Evolutionary conservation across 768 basidiomycete genomes (phyloP).

Genomic region (Thelephora aurantiotincta): DNA sequence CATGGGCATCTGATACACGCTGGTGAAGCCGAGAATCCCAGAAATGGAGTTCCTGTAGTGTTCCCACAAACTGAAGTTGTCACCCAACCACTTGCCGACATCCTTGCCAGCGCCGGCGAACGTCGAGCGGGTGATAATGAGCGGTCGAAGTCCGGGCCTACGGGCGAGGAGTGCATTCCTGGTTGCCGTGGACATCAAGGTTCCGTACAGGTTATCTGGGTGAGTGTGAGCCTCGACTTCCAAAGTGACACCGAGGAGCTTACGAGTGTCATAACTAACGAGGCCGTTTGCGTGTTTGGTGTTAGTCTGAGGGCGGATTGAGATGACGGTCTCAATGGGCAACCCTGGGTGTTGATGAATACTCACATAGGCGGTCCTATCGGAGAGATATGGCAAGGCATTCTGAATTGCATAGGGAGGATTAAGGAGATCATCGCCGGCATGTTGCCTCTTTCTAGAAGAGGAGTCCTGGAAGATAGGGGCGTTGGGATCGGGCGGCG

Average conservation of each 20-base stretch:
- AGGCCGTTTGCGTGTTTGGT: constrained; percentile 43
- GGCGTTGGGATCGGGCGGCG: constrained; percentile 36
- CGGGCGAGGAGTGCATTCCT: constrained; percentile 47
- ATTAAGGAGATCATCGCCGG: constrained; percentile 24
- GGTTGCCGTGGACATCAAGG: constrained; percentile 56
- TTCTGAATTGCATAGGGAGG: constrained; percentile 52
- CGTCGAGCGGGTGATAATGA: constrained; percentile 63
- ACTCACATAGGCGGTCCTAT: constrained; percentile 40
- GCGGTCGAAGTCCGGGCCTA: constrained; percentile 42
- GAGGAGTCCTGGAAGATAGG: constrained; percentile 31
- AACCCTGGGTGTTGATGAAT: background rate
- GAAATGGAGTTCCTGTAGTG: constrained; percentile 48
- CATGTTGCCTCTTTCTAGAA: constrained; percentile 15
- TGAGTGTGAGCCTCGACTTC: background rate
- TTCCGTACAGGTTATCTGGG: constrained; percentile 49
- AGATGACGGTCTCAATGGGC: background rate
- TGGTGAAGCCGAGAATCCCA: constrained; percentile 53
- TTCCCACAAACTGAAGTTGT: constrained; percentile 45
- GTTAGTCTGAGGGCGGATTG: constrained; percentile 11
- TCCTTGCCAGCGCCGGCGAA: constrained; percentile 53
- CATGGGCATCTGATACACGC: constrained; percentile 59
- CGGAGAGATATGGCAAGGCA: constrained; percentile 32
- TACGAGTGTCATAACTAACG: constrained; percentile 40
- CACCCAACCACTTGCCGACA: constrained; percentile 68
- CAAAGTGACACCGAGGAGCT: constrained; percentile 4